phyloP scores from a whole-genome alignment of 768 basidiomycete species.

The Panaeolus papilionaceus region DNA sequence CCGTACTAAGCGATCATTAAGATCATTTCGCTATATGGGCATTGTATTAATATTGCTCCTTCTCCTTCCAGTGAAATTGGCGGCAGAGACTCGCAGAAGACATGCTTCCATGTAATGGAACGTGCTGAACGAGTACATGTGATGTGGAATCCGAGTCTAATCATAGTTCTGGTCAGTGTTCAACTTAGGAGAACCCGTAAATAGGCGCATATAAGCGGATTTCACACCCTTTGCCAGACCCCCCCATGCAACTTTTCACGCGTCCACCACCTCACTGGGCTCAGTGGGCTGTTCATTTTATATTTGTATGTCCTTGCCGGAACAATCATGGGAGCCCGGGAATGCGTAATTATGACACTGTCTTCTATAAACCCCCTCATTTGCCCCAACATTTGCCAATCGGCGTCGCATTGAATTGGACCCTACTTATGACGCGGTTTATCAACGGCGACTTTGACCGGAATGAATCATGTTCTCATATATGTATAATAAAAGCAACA shows the following conservation, averaged over 20 bases:
- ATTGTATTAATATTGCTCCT: neutral
- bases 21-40: neutral
- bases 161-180: neutral
- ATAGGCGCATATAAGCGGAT: too few species aligned
- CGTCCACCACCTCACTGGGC: too few species aligned
- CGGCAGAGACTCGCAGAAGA: neutral
- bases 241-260: too few species aligned
- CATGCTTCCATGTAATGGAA: neutral
- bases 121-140: neutral
- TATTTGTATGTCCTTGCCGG: too few species aligned
- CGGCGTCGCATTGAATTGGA: neutral
- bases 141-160: neutral
- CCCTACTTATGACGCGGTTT: neutral
- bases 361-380: neutral
- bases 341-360: neutral
- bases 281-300: too few species aligned
- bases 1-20: constrained; percentile 3
- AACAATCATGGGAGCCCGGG: neutral
- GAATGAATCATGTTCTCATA: neutral
- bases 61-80: neutral
- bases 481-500: neutral
- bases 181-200: too few species aligned
- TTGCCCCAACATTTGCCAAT: neutral
- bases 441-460: neutral
- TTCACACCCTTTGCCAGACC: too few species aligned